A percentile compares a stretch with the other conserved stretches of the same genome.
phyloP scores from a whole-genome alignment of 225 moss, liverwort and hornwort genomes.

The Marchantia polymorpha region DNA sequence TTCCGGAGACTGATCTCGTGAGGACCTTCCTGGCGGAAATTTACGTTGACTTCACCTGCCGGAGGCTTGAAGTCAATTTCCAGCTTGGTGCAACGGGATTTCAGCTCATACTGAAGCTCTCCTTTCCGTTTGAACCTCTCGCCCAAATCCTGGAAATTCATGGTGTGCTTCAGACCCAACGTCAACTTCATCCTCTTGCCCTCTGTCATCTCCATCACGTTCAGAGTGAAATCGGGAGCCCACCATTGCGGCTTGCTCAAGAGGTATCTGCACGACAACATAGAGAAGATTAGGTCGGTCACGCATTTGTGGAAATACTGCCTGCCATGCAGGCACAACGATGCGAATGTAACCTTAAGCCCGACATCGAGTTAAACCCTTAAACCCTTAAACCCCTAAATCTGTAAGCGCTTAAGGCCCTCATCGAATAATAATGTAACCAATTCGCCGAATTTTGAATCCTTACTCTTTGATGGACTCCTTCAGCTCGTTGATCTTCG shows the following conservation, averaged over 20 bases:
- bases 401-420: neutral
- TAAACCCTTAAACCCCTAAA: neutral
- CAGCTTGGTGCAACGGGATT: constrained; percentile 52
- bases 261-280: constrained; percentile 62
- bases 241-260: constrained; percentile 61
- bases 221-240: constrained; percentile 42
- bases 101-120: constrained; percentile 64
- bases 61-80: constrained; percentile 62
- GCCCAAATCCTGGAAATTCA: constrained; percentile 79
- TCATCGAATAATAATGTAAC: neutral
- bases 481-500: constrained; percentile 65
- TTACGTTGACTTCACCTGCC: constrained; percentile 58
- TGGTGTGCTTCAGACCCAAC: constrained; percentile 69
- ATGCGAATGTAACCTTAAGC: neutral
- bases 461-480: constrained; percentile 64
- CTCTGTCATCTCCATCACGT: constrained; percentile 66
- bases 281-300: neutral
- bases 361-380: neutral
- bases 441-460: too few species aligned
- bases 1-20: constrained; percentile 8
- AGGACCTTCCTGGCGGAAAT: constrained; percentile 1
- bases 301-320: neutral
- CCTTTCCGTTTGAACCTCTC: constrained; percentile 66
- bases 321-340: neutral
- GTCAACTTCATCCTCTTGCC: constrained; percentile 59